Conservation (phyloP, 2,329 filamentous ascomycete genomes). For the Sclerotinia borealis region DNA sequence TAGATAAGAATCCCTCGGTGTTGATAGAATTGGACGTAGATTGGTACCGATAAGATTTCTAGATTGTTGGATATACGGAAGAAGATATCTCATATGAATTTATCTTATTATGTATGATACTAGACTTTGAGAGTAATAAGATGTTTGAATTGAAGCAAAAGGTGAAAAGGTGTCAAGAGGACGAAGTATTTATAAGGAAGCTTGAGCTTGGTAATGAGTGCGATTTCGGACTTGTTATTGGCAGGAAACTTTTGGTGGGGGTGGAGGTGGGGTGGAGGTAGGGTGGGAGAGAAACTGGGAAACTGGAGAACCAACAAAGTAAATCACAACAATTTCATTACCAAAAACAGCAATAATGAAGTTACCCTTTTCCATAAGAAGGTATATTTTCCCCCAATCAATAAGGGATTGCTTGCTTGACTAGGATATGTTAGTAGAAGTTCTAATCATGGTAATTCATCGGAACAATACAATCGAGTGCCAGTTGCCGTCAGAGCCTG, state of each 20-base stretch:
- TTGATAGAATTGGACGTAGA: not conserved
- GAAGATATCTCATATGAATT: not conserved
- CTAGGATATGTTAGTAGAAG: not conserved
- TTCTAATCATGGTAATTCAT: not conserved
- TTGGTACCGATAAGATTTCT: not conserved
- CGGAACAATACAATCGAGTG: not conserved
- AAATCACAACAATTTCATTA: not conserved
- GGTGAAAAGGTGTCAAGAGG: not conserved
- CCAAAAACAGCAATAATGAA: constrained; percentile 1
- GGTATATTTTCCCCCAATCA: constrained; percentile 7
- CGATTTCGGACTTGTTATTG: not conserved
- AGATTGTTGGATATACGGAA: not conserved
- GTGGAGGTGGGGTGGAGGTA: not conserved
- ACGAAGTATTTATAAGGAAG: not conserved
- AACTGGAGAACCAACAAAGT: too few species aligned
- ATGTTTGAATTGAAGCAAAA: not conserved
- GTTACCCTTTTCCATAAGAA: not conserved
- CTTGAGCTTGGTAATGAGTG: not conserved
- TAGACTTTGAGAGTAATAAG: not conserved
- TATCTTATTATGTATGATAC: too few species aligned
- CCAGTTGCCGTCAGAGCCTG: not conserved
- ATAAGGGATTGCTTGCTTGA: not conserved
- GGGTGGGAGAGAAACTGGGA: too few species aligned
- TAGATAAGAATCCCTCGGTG: constrained; percentile 22
- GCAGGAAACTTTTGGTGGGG: not conserved